Conservation (phyloP, 345 rosid genomes). For the Eucalyptus fibrosa region DNA sequence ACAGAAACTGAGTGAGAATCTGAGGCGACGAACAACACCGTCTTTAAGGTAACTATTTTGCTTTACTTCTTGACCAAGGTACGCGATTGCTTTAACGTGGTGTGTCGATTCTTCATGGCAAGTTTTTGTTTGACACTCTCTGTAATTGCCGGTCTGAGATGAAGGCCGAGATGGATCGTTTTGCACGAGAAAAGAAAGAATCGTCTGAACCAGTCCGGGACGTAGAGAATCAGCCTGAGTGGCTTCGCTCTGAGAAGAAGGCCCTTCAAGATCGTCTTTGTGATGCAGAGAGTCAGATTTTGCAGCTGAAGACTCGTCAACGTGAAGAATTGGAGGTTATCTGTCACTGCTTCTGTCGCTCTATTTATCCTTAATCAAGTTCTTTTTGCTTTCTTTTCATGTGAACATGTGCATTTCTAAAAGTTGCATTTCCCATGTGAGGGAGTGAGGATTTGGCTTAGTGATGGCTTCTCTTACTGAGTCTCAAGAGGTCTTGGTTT, state of each 20-base stretch:
- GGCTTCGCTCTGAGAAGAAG: conserved; percentile 91
- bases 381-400: not conserved
- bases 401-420: not conserved
- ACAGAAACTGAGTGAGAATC: conserved; percentile 59
- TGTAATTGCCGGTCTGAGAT: conserved; percentile 62
- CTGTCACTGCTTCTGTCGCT: not conserved
- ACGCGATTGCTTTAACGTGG: not conserved
- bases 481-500: not conserved
- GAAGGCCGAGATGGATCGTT: conserved; percentile 79
- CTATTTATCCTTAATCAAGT: not conserved
- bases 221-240: conserved; percentile 78
- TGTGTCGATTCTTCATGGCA: not conserved
- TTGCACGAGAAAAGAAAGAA: conserved; percentile 73
- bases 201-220: conserved; percentile 71
- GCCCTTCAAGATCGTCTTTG: conserved; percentile 80
- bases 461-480: not conserved
- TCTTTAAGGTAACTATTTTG: conserved; percentile 43
- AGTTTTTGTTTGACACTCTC: not conserved
- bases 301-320: conserved; percentile 71
- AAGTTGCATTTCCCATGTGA: not conserved
- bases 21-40: conserved; percentile 51
- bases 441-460: not conserved
- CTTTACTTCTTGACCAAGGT: not conserved
- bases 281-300: conserved; percentile 79
- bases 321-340: conserved; percentile 94